Conservation (phyloP, 768 basidiomycete genomes). For the Leccinum uliginosum region DNA sequence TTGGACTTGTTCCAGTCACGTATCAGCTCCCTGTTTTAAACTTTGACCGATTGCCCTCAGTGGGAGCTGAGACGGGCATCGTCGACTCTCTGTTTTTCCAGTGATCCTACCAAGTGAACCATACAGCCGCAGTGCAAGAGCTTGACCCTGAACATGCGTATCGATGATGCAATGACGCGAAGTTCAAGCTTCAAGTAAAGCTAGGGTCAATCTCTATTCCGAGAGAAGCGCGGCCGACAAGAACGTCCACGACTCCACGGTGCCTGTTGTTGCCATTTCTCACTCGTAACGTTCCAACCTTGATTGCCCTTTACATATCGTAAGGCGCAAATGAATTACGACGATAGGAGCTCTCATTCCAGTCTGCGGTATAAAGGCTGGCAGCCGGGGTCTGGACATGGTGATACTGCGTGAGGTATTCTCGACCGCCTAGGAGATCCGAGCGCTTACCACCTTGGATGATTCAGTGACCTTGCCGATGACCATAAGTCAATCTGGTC, state of each 20-base stretch:
- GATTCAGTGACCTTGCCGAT: slow-evolving; percentile 1
- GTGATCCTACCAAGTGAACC: background rate
- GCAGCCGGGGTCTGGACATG: background rate
- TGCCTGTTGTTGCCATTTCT: background rate
- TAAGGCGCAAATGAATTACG: slow-evolving; percentile 6
- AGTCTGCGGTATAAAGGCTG: background rate
- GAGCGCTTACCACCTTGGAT: background rate
- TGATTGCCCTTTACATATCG: background rate
- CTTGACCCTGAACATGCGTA: background rate
- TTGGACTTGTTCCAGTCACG: background rate
- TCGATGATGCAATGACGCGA: background rate
- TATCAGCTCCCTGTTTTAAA: no score
- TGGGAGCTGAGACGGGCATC: background rate
- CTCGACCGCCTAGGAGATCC: background rate
- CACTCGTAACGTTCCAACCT: background rate
- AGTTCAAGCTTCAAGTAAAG: background rate
- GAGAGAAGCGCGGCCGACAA: background rate
- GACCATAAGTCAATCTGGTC: slow-evolving; percentile 5
- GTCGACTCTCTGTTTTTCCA: background rate
- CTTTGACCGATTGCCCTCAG: background rate
- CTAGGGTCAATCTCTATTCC: background rate
- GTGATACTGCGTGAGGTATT: background rate
- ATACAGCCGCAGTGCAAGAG: background rate
- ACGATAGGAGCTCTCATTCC: background rate
- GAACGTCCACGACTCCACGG: background rate